Evolutionary conservation across 2,329 filamentous ascomycete genomes (phyloP).

Genomic region (Purpureocillium lavendulum): DNA sequence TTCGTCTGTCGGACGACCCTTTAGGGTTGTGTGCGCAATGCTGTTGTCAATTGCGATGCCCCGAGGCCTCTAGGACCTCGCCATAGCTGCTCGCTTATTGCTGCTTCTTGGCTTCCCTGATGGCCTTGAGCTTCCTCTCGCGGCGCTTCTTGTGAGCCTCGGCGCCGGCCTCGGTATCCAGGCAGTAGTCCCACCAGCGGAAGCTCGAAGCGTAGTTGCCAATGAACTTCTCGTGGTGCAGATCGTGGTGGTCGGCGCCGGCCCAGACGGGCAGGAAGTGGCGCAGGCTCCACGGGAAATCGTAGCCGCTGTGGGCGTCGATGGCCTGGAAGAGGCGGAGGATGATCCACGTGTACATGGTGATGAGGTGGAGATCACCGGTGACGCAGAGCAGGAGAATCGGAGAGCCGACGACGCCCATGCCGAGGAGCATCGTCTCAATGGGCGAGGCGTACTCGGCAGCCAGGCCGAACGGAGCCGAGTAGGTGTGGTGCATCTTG

Average conservation of each 20-base stretch:
- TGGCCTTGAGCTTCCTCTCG: slow-evolving; percentile 62
- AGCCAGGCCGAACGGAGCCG: slow-evolving; percentile 89
- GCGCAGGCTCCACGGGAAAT: slow-evolving; percentile 95
- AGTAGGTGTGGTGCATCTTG: slow-evolving; percentile 99
- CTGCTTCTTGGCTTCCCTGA: slow-evolving; percentile 54
- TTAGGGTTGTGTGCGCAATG: no score
- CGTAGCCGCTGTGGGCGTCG: slow-evolving; percentile 94
- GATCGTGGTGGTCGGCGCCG: slow-evolving; percentile 90
- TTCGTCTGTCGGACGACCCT: no score
- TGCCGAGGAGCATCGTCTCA: slow-evolving; percentile 88
- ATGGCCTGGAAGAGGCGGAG: slow-evolving; percentile 94
- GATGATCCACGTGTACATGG: slow-evolving; percentile 96
- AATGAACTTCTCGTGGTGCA: slow-evolving; percentile 97
- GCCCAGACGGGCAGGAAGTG: slow-evolving; percentile 98
- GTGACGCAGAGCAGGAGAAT: slow-evolving; percentile 79
- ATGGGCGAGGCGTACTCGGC: slow-evolving; percentile 97
- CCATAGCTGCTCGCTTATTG: slow-evolving; percentile 36
- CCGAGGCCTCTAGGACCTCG: no score
- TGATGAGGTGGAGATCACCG: slow-evolving; percentile 84
- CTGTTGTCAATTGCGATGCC: no score
- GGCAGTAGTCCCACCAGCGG: slow-evolving; percentile 94
- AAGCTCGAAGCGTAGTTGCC: slow-evolving; percentile 98
- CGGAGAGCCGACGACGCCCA: slow-evolving; percentile 76
- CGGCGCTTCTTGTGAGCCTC: slow-evolving; percentile 79
- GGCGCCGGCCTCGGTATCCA: slow-evolving; percentile 88